Evolutionary conservation across 2,329 filamentous ascomycete species (phyloP).

Genomic region (Huntiella bhutanensis): DNA sequence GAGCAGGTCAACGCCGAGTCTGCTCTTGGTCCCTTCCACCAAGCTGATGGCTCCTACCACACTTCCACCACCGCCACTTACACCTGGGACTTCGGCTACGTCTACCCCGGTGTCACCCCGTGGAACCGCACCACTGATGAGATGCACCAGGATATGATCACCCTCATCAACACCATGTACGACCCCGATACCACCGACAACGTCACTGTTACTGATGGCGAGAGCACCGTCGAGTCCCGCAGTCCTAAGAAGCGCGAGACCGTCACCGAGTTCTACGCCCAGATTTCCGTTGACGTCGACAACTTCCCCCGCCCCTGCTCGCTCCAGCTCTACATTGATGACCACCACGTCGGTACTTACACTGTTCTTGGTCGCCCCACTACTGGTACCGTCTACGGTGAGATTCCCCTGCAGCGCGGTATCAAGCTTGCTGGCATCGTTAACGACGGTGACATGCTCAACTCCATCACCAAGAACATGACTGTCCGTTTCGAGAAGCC

Average conservation of each 20-base stretch:
- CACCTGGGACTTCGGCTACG: constrained; percentile 22
- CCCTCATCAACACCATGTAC: constrained; percentile 20
- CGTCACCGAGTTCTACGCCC: constrained; percentile 18
- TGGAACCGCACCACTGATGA: constrained; percentile 18
- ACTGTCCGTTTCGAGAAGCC: constrained; percentile 15
- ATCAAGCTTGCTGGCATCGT: constrained; percentile 42
- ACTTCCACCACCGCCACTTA: constrained; percentile 21
- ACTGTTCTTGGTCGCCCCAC: constrained; percentile 21
- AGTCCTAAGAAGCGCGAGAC: constrained; percentile 1
- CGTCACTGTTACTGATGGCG: background rate
- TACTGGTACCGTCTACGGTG: constrained; percentile 18
- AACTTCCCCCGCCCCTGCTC: constrained; percentile 20
- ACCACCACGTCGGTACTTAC: constrained; percentile 18
- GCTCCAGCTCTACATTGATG: constrained; percentile 19
- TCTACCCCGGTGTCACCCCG: constrained; percentile 21
- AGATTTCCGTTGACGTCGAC: constrained; percentile 18
- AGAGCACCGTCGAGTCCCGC: background rate
- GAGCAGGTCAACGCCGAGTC: constrained; percentile 24
- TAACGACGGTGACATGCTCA: constrained; percentile 2
- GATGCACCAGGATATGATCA: constrained; percentile 17
- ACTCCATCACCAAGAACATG: constrained; percentile 13
- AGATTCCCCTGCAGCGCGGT: constrained; percentile 33
- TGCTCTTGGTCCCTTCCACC: constrained; percentile 32
- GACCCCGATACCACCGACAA: constrained; percentile 8
- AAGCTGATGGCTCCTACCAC: constrained; percentile 21